A percentile compares a stretch with the other conserved stretches of the same genome.
Conservation (phyloP, 2,329 filamentous ascomycete genomes). For the Paraconiothyrium sp. region DNA sequence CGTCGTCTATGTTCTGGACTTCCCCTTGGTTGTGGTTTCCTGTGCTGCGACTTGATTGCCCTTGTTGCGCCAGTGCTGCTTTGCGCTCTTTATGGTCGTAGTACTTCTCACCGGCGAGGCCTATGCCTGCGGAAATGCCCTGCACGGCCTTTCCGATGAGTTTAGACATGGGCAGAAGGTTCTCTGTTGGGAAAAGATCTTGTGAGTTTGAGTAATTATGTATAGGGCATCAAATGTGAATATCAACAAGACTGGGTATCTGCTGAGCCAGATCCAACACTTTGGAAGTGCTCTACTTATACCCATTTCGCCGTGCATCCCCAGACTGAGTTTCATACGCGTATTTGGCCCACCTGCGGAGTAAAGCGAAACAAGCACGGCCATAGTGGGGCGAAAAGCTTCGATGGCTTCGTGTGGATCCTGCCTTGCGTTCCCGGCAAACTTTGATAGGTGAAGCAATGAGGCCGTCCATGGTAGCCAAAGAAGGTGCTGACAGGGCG, state of each 20-base stretch:
- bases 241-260: not conserved
- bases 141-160: slow-evolving; percentile 15
- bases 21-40: not conserved
- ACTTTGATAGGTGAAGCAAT: not conserved
- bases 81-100: slow-evolving; percentile 29
- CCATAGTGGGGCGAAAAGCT: slow-evolving; percentile 2
- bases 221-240: not conserved
- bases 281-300: not conserved
- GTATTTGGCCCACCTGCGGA: not conserved
- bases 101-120: slow-evolving; percentile 28
- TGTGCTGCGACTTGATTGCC: not conserved
- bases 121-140: slow-evolving; percentile 25
- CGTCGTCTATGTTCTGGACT: not conserved
- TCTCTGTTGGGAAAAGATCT: not conserved
- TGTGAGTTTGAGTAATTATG: not conserved
- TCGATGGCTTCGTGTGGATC: not conserved
- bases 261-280: not conserved
- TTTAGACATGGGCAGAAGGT: slow-evolving; percentile 4
- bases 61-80: slow-evolving; percentile 18
- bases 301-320: not conserved
- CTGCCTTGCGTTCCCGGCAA: not conserved
- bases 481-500: slow-evolving; percentile 7
- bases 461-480: not conserved
- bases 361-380: not conserved
- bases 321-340: not conserved